Percentiles rank a stretch among this genome's conserved stretches.
Evolutionary conservation across 139 green algal species (phyloP).

Genomic region (Micromonas pusilla): DNA sequence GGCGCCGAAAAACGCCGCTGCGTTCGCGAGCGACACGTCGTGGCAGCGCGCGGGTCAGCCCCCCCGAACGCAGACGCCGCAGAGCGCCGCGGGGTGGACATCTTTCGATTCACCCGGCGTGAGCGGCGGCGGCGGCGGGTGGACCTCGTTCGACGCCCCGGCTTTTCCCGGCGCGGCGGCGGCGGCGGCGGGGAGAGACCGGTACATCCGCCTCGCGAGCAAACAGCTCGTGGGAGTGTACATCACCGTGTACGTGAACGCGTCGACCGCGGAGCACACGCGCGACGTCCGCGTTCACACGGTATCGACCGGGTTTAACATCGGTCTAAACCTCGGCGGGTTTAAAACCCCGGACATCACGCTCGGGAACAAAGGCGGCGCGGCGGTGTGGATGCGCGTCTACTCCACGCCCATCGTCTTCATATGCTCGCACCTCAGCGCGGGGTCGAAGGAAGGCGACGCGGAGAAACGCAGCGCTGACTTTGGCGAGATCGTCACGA

Average conservation of each 20-base stretch:
- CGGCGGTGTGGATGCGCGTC: slow-evolving; percentile 56
- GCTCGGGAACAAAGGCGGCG: slow-evolving; percentile 47
- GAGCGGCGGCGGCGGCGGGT: no score
- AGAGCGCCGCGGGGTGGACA: no score
- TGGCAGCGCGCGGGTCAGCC: no score
- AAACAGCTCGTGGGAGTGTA: slow-evolving; percentile 83
- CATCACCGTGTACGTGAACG: slow-evolving; percentile 69
- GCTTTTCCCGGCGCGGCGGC: neutral
- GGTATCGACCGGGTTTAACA: slow-evolving; percentile 6
- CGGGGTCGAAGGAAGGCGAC: slow-evolving; percentile 57
- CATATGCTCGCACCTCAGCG: slow-evolving; percentile 57
- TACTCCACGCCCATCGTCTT: slow-evolving; percentile 56
- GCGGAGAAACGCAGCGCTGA: slow-evolving; percentile 60
- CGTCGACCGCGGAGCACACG: neutral
- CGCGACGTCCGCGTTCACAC: neutral
- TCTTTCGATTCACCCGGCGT: no score
- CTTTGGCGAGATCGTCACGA: slow-evolving; percentile 52
- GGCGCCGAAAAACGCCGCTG: slow-evolving; percentile 10
- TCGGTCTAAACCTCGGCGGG: no score
- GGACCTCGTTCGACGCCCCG: neutral
- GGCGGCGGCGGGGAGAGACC: neutral
- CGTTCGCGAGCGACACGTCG: no score
- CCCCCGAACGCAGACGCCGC: no score
- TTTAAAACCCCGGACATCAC: neutral
- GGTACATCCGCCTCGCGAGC: slow-evolving; percentile 53